Percentiles rank a stretch among this genome's conserved stretches.
Conservation (phyloP, 208 protist genomes). For the Entamoeba dispar region DNA sequence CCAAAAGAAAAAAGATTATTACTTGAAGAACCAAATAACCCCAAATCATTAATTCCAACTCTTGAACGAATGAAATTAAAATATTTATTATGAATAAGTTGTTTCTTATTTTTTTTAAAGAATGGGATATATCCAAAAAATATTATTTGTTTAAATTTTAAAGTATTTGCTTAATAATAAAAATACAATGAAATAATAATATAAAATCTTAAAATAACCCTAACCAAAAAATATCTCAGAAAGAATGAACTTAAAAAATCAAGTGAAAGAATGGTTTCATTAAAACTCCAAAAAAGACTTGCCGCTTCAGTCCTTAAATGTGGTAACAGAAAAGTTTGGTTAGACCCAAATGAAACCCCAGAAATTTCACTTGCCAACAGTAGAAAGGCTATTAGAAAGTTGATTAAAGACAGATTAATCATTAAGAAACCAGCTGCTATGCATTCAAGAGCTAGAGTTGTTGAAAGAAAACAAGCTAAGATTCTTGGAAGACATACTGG, state of each 20-base stretch:
- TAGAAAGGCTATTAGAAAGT: conserved; percentile 35
- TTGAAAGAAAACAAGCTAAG: conserved; percentile 63
- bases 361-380: conserved; percentile 89
- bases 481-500: conserved; percentile 60
- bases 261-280: conserved; percentile 28
- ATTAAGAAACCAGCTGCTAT: conserved; percentile 73
- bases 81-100: too few species aligned
- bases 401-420: conserved; percentile 78
- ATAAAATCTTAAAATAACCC: too few species aligned
- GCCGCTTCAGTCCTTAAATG: conserved; percentile 85
- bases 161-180: too few species aligned
- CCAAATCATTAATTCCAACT: too few species aligned
- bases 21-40: too few species aligned
- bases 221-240: neutral
- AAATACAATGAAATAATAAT: too few species aligned
- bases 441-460: conserved; percentile 70
- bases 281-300: conserved; percentile 78
- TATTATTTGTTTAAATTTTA: too few species aligned
- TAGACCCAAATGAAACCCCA: conserved; percentile 80
- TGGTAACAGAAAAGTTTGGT: conserved; percentile 78
- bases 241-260: neutral
- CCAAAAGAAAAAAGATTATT: too few species aligned
- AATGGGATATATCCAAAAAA: too few species aligned
- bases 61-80: too few species aligned
- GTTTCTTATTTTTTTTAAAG: too few species aligned